Evolutionary conservation across 495 filamentous ascomycete species (phyloP), one percentile per base, ranked within the genome.

Genomic region (Chaetomidium leptoderma): DNA sequence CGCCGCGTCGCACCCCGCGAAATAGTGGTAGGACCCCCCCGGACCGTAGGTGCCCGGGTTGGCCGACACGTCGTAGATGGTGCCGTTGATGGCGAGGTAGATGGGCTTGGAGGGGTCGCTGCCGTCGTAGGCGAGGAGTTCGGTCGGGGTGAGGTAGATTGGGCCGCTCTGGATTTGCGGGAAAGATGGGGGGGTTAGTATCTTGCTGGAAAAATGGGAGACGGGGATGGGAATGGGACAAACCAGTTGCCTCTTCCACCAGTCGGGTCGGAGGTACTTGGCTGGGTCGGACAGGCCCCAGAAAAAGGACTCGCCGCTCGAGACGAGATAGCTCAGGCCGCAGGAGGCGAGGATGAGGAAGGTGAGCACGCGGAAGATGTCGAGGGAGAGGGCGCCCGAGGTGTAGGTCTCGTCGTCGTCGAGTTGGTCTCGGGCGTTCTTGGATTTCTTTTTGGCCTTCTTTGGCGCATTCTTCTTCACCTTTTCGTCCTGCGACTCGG

Each of bases 71-170:
- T 99, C 93, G 81, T 90, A 97, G 76, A 99, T 89, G 57, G 82
- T 86, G 52, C 91, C 89, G 76, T 99, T 99, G 44, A 99, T 80
- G 51, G 90, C 91, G 47, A 99, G 78, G 73, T 95, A 92, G 71
- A 99, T 85, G 4, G 93, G 95, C 21, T 87, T 82, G 17, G 66
- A 62, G 1, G 84, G 75, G 72, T 95, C 84, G 49, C 73, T 81
- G 74, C 93, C 93, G 74, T 95, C 86, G 79, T 89, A 93, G 50
- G 75, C 74, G 32, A 79, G 59, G 24, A 99, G 85, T 70, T 96
- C 71, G 24, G 67, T 68, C 30, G 86, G 88, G 3, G 92, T 96
- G 14, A 97, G 82, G 66, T 77, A 76, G 42, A 77, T 53, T 16
- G 66, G 75, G 43, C 66, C 77, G 58, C 62, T 63, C 71, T 69